Evolutionary conservation across 2,329 filamentous ascomycete species (phyloP), one percentile per base, ranked within the genome.

Genomic region (Neonectria coccinea): DNA sequence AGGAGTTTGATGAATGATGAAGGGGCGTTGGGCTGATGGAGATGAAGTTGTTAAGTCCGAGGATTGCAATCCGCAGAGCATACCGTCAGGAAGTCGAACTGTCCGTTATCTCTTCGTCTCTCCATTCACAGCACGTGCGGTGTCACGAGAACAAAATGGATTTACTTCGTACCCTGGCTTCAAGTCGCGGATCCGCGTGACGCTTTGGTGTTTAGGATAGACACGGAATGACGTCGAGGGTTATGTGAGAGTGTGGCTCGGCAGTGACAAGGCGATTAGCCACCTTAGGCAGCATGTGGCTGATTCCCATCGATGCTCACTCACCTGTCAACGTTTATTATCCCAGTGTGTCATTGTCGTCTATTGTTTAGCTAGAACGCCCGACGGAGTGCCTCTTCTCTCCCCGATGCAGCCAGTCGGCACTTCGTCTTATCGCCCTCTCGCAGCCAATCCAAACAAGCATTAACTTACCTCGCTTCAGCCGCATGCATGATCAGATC

Each of bases 161-260:
- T 16, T 39, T 11, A 39, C 6, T 8, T 8, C 36, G 14, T 16
- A 12, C 5, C 14, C 33, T 36, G 36, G 12, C 36, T 5, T 14
- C 29, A 29, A 29, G 29, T n/a, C 4, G 2, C 14, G 25, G 16
- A 18, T 27, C 5, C 16, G 47, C n/a, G 47, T 27, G 22, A 47
- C 44, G 44, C 22, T n/a, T 8, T 47, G 22, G 44, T 47, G 44
- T 47, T 47, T 25, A 22, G 45, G 45, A 27, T 48, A 29, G 22
- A 48, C 45, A n/a, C 22, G 25, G 44, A 48, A 48, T 48, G 45
- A 51, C n/a, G 48, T 31, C n/a, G 16, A 20, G 29, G 29, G n/a
- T 18, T 51, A n/a, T 31, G 48, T 29, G 29, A 33, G n/a, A 51
- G 29, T 29, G 29, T 51, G 48, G 48, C 48, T 51, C 33, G 48